These are phyloP conservation scores for Suhomyces ambrosiae DNA, from an alignment of 1,139 yeast genomes.

Conservation along the genomic window DNA sequence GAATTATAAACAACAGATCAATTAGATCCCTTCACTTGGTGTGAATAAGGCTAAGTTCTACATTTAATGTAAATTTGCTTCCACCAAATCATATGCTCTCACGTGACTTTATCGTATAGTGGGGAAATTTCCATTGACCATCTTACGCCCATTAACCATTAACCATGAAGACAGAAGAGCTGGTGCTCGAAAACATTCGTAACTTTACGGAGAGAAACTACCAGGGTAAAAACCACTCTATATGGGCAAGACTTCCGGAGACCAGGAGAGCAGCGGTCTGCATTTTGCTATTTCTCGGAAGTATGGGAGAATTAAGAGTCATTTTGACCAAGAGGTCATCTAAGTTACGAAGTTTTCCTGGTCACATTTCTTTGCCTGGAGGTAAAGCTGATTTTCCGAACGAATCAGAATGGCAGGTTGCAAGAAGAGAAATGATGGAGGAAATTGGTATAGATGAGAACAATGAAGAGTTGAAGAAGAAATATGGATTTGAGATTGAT, in stretches of 20 bases:
- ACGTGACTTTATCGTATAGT: no score
- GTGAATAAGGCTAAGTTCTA: no score
- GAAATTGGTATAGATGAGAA: conserved; percentile 74
- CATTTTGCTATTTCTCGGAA: conserved; percentile 69
- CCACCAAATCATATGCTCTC: no score
- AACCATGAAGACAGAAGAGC: conserved; percentile 20
- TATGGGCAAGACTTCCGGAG: conserved; percentile 62
- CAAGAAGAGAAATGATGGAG: conserved; percentile 82
- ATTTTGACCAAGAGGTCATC: conserved; percentile 77
- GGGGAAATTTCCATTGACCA: neutral
- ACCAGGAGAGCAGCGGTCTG: conserved; percentile 77
- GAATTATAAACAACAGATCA: no score
- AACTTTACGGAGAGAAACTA: conserved; percentile 28
- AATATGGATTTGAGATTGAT: conserved; percentile 58
- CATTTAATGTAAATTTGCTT: no score
- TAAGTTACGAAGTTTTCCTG: conserved; percentile 70
- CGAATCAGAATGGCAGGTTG: conserved; percentile 71
- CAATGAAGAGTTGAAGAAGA: conserved; percentile 43
- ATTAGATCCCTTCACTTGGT: no score
- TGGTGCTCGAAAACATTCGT: conserved; percentile 25
- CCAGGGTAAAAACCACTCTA: conserved; percentile 35
- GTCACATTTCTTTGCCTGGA: conserved; percentile 89
- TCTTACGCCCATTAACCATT: neutral
- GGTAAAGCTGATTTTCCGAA: conserved; percentile 72
- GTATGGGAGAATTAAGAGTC: conserved; percentile 72